Evolutionary conservation across 2,329 filamentous ascomycete species (phyloP).

Genomic region (Cladophialophora chaetospira): DNA sequence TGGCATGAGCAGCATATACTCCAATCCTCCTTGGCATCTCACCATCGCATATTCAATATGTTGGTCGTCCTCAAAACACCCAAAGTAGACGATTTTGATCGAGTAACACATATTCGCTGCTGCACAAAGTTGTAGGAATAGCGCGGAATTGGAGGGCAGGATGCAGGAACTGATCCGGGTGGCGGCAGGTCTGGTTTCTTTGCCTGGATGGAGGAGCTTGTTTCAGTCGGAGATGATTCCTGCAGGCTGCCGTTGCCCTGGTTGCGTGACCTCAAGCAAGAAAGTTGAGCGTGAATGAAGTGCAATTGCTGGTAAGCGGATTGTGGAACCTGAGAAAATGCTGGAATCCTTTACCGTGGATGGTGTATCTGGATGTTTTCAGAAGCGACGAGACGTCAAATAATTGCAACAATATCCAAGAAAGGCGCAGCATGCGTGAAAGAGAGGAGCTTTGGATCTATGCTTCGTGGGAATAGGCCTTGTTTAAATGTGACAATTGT

Average conservation of each 20-base stretch:
- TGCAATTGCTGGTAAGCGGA: neutral
- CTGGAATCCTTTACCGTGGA: neutral
- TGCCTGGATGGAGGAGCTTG: neutral
- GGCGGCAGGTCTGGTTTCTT: neutral
- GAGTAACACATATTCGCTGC: slow-evolving; percentile 17
- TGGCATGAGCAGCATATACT: slow-evolving; percentile 21
- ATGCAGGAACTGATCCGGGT: neutral
- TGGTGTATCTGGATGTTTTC: neutral
- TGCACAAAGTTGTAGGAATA: neutral
- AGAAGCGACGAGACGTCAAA: neutral
- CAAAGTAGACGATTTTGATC: slow-evolving; percentile 27
- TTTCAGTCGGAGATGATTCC: neutral
- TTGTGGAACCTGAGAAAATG: neutral
- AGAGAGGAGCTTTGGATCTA: neutral
- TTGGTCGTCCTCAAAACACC: slow-evolving; percentile 14
- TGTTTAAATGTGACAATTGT: neutral
- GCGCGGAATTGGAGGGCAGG: neutral
- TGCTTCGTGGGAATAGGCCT: neutral
- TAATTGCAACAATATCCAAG: neutral
- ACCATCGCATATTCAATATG: slow-evolving; percentile 15
- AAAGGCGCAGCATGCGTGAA: neutral
- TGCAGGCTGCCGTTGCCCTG: slow-evolving; percentile 6
- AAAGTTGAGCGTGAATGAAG: neutral
- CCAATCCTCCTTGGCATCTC: slow-evolving; percentile 20
- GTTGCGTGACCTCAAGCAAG: neutral